These are phyloP conservation scores for Closterium sp. DNA, from an alignment of 139 green algal species.

Conservation along the genomic window DNA sequence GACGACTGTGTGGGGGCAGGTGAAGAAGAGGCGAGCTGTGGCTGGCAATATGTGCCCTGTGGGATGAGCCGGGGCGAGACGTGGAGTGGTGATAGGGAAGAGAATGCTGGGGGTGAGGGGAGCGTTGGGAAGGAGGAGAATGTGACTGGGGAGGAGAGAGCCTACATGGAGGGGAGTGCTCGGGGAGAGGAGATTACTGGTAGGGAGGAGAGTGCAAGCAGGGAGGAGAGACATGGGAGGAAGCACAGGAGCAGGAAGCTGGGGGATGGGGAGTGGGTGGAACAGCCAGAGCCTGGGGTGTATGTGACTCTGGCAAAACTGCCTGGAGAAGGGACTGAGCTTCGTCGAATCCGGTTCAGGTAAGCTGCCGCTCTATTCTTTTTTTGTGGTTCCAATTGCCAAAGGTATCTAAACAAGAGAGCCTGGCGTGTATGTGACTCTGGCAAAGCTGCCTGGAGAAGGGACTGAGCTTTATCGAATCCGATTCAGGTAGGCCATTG, in stretches of 20 bases:
- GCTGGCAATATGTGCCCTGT: neutral
- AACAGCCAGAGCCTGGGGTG: conserved; percentile 31
- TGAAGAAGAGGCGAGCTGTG: neutral
- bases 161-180: neutral
- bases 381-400: too few species aligned
- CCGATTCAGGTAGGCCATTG: conserved; percentile 32
- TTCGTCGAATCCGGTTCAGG: conserved; percentile 45
- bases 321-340: conserved; percentile 15
- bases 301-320: conserved; percentile 25
- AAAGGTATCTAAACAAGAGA: too few species aligned
- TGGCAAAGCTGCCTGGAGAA: neutral
- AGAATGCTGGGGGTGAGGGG: neutral
- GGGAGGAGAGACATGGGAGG: neutral
- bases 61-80: neutral
- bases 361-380: too few species aligned
- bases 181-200: neutral
- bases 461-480: conserved; percentile 27
- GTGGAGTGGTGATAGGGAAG: neutral
- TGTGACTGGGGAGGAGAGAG: neutral
- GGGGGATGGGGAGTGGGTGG: conserved; percentile 23
- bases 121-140: neutral
- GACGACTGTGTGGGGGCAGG: neutral
- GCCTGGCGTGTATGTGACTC: conserved; percentile 34
- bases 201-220: neutral
- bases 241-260: neutral